Evolutionary conservation across 1,284 basidiomycete genomes (phyloP).

Genomic region (Athelia sp.): DNA sequence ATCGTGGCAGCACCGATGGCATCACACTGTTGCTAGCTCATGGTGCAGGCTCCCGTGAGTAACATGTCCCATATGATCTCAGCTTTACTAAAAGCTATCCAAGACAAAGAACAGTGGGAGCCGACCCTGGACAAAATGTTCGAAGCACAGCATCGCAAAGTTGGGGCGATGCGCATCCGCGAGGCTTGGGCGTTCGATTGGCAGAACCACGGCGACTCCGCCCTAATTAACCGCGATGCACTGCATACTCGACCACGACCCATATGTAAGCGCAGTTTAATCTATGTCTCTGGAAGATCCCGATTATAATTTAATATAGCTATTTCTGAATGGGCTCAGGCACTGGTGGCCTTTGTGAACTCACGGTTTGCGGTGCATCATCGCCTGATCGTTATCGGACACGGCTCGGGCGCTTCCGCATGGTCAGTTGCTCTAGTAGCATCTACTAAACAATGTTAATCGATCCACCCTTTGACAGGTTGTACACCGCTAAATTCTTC

Average conservation of each 20-base stretch:
- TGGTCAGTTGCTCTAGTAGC: slow-evolving; percentile 10
- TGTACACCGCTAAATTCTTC: slow-evolving; percentile 6
- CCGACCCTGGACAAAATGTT: slow-evolving; percentile 16
- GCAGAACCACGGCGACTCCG: slow-evolving; percentile 23
- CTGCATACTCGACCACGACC: slow-evolving; percentile 7
- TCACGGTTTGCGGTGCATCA: slow-evolving; percentile 9
- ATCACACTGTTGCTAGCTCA: slow-evolving; percentile 6
- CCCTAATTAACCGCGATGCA: slow-evolving; percentile 13
- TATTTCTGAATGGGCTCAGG: slow-evolving; percentile 12
- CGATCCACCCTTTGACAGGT: background rate
- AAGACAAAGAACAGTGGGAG: slow-evolving; percentile 25
- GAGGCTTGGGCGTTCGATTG: slow-evolving; percentile 26
- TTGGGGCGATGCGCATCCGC: slow-evolving; percentile 12
- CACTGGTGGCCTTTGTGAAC: slow-evolving; percentile 10
- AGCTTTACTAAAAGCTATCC: background rate
- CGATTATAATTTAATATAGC: slow-evolving; percentile 5
- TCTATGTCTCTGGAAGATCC: background rate
- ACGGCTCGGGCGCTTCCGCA: slow-evolving; percentile 17
- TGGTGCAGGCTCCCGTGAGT: slow-evolving; percentile 7
- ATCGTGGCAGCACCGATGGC: background rate
- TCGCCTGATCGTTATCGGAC: slow-evolving; percentile 17
- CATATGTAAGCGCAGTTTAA: slow-evolving; percentile 11
- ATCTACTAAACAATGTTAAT: background rate
- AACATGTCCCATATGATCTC: background rate
- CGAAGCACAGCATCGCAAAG: slow-evolving; percentile 4